Evolutionary conservation across 2,329 filamentous ascomycete genomes (phyloP), one percentile per base, ranked within the genome.

Genomic region (Clonostachys rhizophaga): DNA sequence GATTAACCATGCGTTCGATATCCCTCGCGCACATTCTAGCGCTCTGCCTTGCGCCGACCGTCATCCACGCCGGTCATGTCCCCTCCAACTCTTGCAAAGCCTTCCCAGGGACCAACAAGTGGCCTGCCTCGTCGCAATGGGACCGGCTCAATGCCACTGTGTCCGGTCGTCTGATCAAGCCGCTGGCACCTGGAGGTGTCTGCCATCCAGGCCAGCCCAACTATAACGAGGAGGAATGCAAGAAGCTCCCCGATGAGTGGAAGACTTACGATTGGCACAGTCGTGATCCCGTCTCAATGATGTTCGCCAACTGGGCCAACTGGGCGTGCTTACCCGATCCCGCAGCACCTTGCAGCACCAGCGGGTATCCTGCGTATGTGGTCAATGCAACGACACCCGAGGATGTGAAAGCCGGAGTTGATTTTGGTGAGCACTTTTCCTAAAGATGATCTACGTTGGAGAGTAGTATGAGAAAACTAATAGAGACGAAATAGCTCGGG

Each of bases 71-170:
- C 24, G 24, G 24, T 12, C 36, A 18, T n/a, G 17, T 11, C 36
- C 17, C 36, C 36, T 39, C 16, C 24, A 34, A 16, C 17, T 40
- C 46, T 3, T 79, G 76, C 61, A 79, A 77, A 57, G 64, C 72
- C 3, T 72, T 69, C 42, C 76, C 74, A 2, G 68, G 65, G 17
- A 67, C 69, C 13, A 20, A 57, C 8, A 57, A 57, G 42, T 81
- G 78, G 79, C 79, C 78, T 1, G 69, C 67, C 1, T 50, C 65
- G 12, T 53, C 61, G 1, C 59, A 59, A 12, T 81, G 78, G 78
- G 49, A 54, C 7, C 52, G 54, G 13, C 64, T 82, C 45, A 77
- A 79, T 58, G 54, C 61, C 8, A 68, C 70, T 4, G 58, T 72
- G 18, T 60, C 57, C 9, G 73, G 74, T 5, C 60, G 60, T 34